Conservation (phyloP, 2,329 filamentous ascomycete species). For the Ophiobolus disseminans region DNA sequence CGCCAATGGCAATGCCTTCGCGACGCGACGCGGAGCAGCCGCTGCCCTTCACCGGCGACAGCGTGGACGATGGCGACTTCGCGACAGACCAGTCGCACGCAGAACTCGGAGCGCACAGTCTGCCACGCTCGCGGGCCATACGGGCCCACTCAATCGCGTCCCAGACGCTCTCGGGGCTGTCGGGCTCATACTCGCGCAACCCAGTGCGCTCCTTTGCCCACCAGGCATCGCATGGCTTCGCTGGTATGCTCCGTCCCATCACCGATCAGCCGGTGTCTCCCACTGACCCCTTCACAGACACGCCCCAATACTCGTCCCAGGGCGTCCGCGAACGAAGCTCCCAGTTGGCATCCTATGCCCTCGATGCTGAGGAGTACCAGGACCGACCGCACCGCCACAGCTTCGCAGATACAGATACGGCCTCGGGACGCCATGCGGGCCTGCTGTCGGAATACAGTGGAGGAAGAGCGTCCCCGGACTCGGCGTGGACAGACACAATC, state of each 20-base stretch:
- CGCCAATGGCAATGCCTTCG: constrained; percentile 27
- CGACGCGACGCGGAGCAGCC: constrained; percentile 29
- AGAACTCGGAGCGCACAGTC: constrained; percentile 31
- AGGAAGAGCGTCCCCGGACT: constrained; percentile 37
- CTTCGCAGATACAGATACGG: constrained; percentile 33
- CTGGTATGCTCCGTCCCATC: constrained; percentile 55
- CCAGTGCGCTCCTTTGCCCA: constrained; percentile 77
- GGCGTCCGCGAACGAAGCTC: constrained; percentile 86
- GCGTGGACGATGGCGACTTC: constrained; percentile 39
- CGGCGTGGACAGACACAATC: constrained; percentile 60
- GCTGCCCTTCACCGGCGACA: constrained; percentile 44
- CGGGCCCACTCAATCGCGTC: constrained; percentile 33
- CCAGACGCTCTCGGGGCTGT: constrained; percentile 34
- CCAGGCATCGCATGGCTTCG: constrained; percentile 66
- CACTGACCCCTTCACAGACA: constrained; percentile 62
- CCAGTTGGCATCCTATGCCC: constrained; percentile 81
- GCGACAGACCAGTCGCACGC: constrained; percentile 24
- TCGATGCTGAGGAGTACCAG: constrained; percentile 54
- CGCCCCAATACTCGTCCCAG: constrained; percentile 73
- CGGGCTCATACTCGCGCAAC: constrained; percentile 54
- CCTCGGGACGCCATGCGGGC: constrained; percentile 18
- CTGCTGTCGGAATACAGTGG: constrained; percentile 29
- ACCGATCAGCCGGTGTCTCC: constrained; percentile 1
- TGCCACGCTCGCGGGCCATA: constrained; percentile 37
- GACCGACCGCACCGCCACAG: constrained; percentile 32